Conservation (phyloP, 2,329 filamentous ascomycete species). For the Aspergillus quadricinctus region DNA sequence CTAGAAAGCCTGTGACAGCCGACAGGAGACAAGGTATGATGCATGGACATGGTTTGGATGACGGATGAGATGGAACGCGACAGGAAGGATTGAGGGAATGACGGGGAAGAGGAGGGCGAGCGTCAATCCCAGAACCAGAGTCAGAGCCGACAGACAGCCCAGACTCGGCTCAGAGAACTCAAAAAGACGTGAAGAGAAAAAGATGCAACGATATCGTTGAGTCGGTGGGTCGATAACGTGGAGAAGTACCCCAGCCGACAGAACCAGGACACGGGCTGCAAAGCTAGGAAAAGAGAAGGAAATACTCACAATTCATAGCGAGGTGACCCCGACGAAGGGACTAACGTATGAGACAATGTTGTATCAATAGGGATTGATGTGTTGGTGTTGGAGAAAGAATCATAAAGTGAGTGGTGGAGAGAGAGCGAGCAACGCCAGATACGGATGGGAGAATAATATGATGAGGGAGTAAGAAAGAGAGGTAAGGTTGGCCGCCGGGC, state of each 20-base stretch:
- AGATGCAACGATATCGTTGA: slow-evolving; percentile 20
- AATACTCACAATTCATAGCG: slow-evolving; percentile 58
- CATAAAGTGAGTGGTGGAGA: slow-evolving; percentile 22
- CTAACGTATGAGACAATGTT: slow-evolving; percentile 11
- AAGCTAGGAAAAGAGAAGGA: slow-evolving; percentile 29
- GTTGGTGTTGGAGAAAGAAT: slow-evolving; percentile 16
- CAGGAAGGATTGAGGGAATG: slow-evolving; percentile 18
- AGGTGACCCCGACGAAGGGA: slow-evolving; percentile 45
- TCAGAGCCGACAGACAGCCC: slow-evolving; percentile 15
- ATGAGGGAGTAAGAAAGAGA: slow-evolving; percentile 34
- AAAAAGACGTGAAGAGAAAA: slow-evolving; percentile 13
- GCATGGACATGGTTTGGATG: slow-evolving; percentile 34
- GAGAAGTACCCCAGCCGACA: slow-evolving; percentile 37
- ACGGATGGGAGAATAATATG: slow-evolving; percentile 25
- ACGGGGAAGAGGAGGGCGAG: slow-evolving; percentile 16
- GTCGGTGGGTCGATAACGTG: slow-evolving; percentile 37
- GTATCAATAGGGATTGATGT: slow-evolving; percentile 14
- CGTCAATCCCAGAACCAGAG: slow-evolving; percentile 19
- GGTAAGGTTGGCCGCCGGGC: slow-evolving; percentile 26
- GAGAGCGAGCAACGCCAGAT: slow-evolving; percentile 25
- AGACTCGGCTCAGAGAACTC: slow-evolving; percentile 10
- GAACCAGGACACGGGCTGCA: slow-evolving; percentile 27
- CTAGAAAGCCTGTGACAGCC: slow-evolving; percentile 19
- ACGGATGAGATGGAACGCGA: slow-evolving; percentile 34
- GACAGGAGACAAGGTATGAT: slow-evolving; percentile 32